Conservation (phyloP, 148 eudicot species). For the Polygonum maritimum region DNA sequence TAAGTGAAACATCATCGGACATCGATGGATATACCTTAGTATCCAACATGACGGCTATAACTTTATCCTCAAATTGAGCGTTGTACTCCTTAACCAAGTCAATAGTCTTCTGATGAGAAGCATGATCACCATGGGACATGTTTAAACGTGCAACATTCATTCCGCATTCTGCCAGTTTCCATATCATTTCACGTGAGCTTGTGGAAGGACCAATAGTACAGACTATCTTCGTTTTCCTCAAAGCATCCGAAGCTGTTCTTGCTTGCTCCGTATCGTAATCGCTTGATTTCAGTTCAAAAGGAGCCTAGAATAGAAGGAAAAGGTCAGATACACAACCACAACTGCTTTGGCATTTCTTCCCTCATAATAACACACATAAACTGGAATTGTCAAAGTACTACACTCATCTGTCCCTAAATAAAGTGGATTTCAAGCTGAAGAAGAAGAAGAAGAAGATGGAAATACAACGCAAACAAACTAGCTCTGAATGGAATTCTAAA, state of each 20-base stretch:
- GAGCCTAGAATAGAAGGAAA: conserved; percentile 17
- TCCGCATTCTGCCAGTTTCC: conserved; percentile 97
- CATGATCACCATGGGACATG: conserved; percentile 99
- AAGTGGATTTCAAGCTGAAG: neutral
- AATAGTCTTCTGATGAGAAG: conserved; percentile 90
- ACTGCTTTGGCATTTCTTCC: neutral
- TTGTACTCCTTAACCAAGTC: conserved; percentile 96
- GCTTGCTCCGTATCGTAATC: conserved; percentile 20
- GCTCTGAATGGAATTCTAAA: neutral
- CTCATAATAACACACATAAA: neutral
- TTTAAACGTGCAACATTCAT: conserved; percentile 95
- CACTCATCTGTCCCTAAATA: neutral
- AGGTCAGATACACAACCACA: neutral
- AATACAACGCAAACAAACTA: neutral
- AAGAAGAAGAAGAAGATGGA: too few species aligned
- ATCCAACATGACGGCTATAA: conserved; percentile 96
- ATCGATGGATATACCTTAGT: conserved; percentile 47
- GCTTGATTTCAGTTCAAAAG: conserved; percentile 36
- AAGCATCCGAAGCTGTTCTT: conserved; percentile 17
- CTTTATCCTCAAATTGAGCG: conserved; percentile 80
- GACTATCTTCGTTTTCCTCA: conserved; percentile 77
- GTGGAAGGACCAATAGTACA: conserved; percentile 99
- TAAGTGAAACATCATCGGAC: neutral
- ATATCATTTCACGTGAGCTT: conserved; percentile 82
- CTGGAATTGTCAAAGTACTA: neutral